Base-by-base conservation (phyloP, 805 yeast species). In the Wickerhamiella cacticola region DNA sequence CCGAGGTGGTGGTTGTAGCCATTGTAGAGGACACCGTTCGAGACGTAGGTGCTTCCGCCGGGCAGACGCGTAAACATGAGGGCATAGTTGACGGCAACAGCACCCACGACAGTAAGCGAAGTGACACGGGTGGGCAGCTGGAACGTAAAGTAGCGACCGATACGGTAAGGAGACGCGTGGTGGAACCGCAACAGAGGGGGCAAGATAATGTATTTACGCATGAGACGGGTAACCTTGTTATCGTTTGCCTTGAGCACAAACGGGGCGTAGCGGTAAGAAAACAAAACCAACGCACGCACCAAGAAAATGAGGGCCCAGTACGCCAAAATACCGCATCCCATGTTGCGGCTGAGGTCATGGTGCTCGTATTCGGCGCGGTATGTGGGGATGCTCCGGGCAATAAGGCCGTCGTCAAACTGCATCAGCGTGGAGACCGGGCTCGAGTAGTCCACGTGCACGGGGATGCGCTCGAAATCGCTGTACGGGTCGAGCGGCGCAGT, bases 111-210 rank as follows among this genome's bases (percentile, higher is more conserved):
- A 9, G 66, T 61, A 7, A 67, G 38, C 0, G 68, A 53, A 49
- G 70, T 70, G 18, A 60, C 55, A 41, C 74, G 59, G 1, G 73
- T 62, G 3, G 75, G 74, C 9, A 68, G 26, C 36, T 35, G 50
- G 35, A 53, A 48, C 3, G 54, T 41, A 35, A 54, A 50, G 15
- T 49, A 33, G 8, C 55, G 51, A 9, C 52, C 29, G 19, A 48
- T 21, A 15, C 38, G 40, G 8, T 52, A 25, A 7, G 59, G 54
- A 13, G 50, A 47, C 19, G 59, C 50, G 46, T 63, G 67, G n/a
- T 49, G 51, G 44, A 47, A 48, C 19, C 52, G 48, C 43, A 56
- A 54, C 21, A 59, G 51, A 5, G 65, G 56, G 1, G 67, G 65
- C 19, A 62, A 48, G 13, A 54, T 45, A 25, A 62, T 29, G 38